phyloP scores from a whole-genome alignment of 148 eudicot genomes.

The Cornus suecica region DNA sequence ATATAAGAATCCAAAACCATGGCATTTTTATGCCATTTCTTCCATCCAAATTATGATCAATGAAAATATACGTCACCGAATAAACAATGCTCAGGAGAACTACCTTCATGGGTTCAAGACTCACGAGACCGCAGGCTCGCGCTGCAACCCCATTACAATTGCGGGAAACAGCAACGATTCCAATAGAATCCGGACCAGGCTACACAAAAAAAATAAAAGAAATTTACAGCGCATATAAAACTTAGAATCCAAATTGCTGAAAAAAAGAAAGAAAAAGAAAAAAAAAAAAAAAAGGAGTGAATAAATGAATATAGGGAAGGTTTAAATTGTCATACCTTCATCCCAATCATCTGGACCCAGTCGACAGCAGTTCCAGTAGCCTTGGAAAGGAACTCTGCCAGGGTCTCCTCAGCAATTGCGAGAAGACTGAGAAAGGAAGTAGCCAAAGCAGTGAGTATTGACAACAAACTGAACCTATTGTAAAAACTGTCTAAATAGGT shows the following conservation, averaged over 20 bases:
- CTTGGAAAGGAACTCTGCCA: slow-evolving; percentile 63
- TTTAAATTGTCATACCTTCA: slow-evolving; percentile 35
- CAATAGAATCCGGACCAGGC: slow-evolving; percentile 78
- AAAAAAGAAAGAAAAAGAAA: background rate
- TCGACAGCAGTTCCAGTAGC: slow-evolving; percentile 73
- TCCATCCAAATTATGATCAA: background rate
- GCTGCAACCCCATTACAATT: slow-evolving; percentile 62
- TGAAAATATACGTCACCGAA: background rate
- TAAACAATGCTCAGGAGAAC: background rate
- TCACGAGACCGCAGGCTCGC: slow-evolving; percentile 67
- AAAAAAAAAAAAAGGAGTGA: too few relatives aligned
- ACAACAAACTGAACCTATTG: background rate
- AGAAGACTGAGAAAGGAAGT: slow-evolving; percentile 35
- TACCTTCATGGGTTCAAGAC: slow-evolving; percentile 64
- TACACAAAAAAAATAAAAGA: slow-evolving; percentile 5
- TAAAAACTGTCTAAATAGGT: background rate
- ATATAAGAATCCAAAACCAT: background rate
- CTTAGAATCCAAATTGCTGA: too few relatives aligned
- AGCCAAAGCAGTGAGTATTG: background rate
- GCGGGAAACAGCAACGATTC: slow-evolving; percentile 62
- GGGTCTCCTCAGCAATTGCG: slow-evolving; percentile 62
- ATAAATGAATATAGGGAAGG: background rate
- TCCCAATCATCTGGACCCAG: slow-evolving; percentile 74
- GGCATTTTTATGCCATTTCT: background rate
- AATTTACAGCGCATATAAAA: background rate